Conservation (phyloP, 306 rosid genomes). For the Neltuma alba region DNA sequence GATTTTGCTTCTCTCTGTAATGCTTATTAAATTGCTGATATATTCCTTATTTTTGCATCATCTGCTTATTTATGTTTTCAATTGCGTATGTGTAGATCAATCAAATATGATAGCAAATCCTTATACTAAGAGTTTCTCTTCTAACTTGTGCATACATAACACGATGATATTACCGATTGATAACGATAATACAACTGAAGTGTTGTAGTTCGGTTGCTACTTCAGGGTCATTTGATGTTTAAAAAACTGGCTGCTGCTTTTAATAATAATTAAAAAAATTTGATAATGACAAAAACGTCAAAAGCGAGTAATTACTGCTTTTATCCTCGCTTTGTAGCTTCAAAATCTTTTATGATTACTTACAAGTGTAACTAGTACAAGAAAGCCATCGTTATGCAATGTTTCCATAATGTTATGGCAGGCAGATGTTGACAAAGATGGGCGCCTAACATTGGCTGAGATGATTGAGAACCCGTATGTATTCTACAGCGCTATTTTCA, state of each 20-base stretch:
- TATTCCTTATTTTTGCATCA: background rate
- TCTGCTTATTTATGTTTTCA: background rate
- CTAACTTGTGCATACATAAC: background rate
- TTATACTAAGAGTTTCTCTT: background rate
- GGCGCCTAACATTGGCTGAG: constrained; percentile 79
- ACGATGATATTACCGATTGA: background rate
- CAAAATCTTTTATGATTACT: constrained; percentile 14
- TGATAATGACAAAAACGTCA: too few relatives aligned
- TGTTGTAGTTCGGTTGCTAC: constrained; percentile 19
- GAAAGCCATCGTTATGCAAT: constrained; percentile 25
- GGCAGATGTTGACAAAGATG: constrained; percentile 90
- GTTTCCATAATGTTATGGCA: constrained; percentile 43
- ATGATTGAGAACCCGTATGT: constrained; percentile 95
- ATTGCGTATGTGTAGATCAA: background rate
- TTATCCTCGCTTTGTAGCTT: constrained; percentile 3
- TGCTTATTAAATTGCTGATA: background rate
- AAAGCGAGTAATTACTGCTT: constrained; percentile 15
- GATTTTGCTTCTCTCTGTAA: background rate
- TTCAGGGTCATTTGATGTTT: constrained; percentile 12
- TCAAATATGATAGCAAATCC: background rate
- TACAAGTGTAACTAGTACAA: background rate
- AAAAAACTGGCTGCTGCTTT: constrained; percentile 7
- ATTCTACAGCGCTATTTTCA: constrained; percentile 91
- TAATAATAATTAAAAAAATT: background rate
- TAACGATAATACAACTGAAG: background rate